Evolutionary conservation across 176 grass and related monocot species (phyloP).

Genomic region (Aegilops bicornis): DNA sequence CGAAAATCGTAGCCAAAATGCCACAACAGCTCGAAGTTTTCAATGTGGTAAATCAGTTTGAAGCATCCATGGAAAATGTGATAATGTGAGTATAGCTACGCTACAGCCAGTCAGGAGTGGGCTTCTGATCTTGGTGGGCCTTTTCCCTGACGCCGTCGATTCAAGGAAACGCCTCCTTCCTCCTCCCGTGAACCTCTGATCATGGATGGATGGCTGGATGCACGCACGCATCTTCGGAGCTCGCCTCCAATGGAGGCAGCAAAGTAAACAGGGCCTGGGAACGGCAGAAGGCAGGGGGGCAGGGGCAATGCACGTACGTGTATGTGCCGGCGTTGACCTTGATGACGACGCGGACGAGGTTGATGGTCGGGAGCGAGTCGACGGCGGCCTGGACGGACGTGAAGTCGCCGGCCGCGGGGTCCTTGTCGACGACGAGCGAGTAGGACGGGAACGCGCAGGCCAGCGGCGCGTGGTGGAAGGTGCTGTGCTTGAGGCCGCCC

Average conservation of each 20-base stretch:
- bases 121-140: too few relatives aligned
- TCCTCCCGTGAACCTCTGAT: too few relatives aligned
- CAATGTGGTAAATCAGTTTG: too few relatives aligned
- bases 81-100: too few relatives aligned
- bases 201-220: too few relatives aligned
- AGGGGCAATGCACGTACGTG: slow-evolving; percentile 55
- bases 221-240: background rate
- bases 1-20: too few relatives aligned
- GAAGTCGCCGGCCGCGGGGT: slow-evolving; percentile 60
- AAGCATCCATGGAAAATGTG: too few relatives aligned
- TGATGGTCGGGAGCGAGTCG: slow-evolving; percentile 82
- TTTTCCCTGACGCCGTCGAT: too few relatives aligned
- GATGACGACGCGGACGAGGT: slow-evolving; percentile 87
- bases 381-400: slow-evolving; percentile 87
- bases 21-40: too few relatives aligned
- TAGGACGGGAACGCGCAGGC: slow-evolving; percentile 47
- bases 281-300: background rate
- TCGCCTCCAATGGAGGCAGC: background rate
- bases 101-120: too few relatives aligned
- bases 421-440: slow-evolving; percentile 70
- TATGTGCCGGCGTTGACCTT: slow-evolving; percentile 88
- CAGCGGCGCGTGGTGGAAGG: slow-evolving; percentile 44
- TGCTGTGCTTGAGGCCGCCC: slow-evolving; percentile 52
- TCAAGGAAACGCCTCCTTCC: too few relatives aligned
- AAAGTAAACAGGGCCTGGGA: background rate